phyloP scores from a whole-genome alignment of 371 early-diverging fungal species.

The Capillidium heterosporum region DNA sequence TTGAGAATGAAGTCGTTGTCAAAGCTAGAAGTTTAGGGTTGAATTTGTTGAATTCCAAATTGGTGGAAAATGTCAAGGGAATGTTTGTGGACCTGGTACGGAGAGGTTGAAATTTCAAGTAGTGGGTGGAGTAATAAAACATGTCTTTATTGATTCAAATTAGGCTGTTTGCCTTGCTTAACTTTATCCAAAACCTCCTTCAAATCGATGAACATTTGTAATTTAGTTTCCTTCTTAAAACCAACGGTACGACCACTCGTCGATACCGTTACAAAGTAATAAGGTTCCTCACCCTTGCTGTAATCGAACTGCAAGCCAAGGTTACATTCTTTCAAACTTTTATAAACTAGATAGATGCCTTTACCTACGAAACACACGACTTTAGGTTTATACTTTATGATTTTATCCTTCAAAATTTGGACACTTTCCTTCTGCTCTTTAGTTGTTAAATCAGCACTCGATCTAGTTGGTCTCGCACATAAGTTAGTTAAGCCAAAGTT shows the following conservation, averaged over 20 bases:
- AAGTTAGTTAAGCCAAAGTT: conserved; percentile 51
- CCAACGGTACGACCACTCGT: background rate
- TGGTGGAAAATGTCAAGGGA: background rate
- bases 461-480: conserved; percentile 31
- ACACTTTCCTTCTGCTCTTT: conserved; percentile 37
- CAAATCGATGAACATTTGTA: background rate
- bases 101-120: background rate
- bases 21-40: background rate
- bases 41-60: background rate
- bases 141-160: background rate
- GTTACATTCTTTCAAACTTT: background rate
- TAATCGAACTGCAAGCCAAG: background rate
- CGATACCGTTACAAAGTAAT: background rate
- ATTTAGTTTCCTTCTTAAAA: background rate
- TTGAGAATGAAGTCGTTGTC: conserved; percentile 11
- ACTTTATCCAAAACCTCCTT: background rate
- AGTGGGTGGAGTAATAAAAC: background rate
- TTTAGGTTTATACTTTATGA: conserved; percentile 30
- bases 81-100: background rate
- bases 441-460: conserved; percentile 29
- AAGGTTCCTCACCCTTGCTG: background rate
- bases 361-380: conserved; percentile 55
- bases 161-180: background rate
- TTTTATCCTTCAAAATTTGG: conserved; percentile 36
- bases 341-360: background rate